Percentiles rank a stretch among this genome's conserved stretches.
Conservation (phyloP, 2,329 filamentous ascomycete genomes). For the Beauveria asiatica region DNA sequence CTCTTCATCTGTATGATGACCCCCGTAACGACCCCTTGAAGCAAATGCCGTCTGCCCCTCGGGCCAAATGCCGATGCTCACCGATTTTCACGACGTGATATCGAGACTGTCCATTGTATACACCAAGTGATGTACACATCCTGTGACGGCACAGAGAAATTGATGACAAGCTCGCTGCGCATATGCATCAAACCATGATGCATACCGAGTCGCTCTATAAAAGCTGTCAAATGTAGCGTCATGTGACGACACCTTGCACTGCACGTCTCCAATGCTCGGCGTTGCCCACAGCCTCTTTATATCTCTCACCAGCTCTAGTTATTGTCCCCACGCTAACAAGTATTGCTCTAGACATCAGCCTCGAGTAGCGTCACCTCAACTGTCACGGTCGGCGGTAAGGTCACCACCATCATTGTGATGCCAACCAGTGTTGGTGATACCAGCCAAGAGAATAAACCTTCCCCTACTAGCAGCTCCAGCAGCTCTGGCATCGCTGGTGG, state of each 20-base stretch:
- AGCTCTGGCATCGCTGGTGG: constrained; percentile 32
- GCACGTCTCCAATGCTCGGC: neutral
- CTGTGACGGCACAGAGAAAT: neutral
- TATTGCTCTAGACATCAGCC: neutral
- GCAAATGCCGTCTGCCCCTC: neutral
- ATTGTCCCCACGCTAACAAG: neutral
- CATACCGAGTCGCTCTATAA: too few relatives aligned
- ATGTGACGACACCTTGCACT: neutral
- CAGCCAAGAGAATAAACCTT: constrained; percentile 12
- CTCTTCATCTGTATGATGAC: constrained; percentile 13
- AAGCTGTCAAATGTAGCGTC: neutral
- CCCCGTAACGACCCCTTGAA: neutral
- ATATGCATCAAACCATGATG: neutral
- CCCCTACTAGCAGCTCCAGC: constrained; percentile 13
- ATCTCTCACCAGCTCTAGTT: neutral
- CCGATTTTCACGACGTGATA: neutral
- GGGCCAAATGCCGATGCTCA: neutral
- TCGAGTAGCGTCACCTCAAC: constrained; percentile 32
- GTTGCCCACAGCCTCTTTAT: neutral
- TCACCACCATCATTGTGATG: constrained; percentile 46
- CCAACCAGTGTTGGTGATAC: constrained; percentile 29
- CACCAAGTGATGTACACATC: neutral
- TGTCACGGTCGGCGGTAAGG: constrained; percentile 43
- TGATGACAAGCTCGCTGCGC: neutral
- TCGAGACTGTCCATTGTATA: neutral